Percentiles rank a stretch among this genome's conserved stretches.
Conservation (phyloP, 169 alveolate species). For the Eimeria maxima region DNA sequence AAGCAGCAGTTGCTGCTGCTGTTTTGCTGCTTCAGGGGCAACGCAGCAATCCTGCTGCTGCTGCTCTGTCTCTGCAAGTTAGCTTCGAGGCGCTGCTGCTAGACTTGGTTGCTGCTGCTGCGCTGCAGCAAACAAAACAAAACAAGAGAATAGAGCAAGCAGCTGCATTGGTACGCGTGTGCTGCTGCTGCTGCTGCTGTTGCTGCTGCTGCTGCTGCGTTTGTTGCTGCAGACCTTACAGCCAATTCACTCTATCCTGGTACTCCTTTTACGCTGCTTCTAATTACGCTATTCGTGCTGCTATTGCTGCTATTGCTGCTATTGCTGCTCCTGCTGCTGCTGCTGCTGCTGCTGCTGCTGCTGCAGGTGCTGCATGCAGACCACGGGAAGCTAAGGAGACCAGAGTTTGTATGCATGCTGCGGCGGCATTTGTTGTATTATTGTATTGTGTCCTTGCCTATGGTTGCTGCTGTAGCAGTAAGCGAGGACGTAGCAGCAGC, state of each 20-base stretch:
- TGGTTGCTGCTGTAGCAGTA: neutral
- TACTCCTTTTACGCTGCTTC: neutral
- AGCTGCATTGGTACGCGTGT: neutral
- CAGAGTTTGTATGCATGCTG: neutral
- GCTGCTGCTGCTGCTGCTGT: neutral
- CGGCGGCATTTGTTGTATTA: neutral
- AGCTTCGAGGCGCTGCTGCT: constrained; percentile 33
- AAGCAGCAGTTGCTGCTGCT: constrained; percentile 29
- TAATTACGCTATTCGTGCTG: neutral
- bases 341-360: constrained; percentile 38
- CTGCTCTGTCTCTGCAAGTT: constrained; percentile 14
- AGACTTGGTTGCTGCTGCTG: neutral
- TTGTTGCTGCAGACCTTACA: neutral
- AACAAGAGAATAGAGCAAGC: neutral
- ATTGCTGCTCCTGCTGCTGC: constrained; percentile 32
- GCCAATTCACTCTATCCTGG: neutral
- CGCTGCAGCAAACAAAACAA: neutral
- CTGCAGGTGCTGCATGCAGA: constrained; percentile 52
- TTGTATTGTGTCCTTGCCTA: constrained; percentile 13
- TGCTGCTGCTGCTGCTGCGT: neutral
- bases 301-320: neutral
- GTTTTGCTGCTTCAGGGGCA: constrained; percentile 5
- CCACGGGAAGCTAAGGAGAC: neutral
- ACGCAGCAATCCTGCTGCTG: constrained; percentile 1
- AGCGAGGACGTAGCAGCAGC: constrained; percentile 35